These are phyloP conservation scores for Ophiocordyceps camponoti-rufipedis DNA, from an alignment of 2,329 filamentous ascomycete genomes.

Conservation along the genomic window DNA sequence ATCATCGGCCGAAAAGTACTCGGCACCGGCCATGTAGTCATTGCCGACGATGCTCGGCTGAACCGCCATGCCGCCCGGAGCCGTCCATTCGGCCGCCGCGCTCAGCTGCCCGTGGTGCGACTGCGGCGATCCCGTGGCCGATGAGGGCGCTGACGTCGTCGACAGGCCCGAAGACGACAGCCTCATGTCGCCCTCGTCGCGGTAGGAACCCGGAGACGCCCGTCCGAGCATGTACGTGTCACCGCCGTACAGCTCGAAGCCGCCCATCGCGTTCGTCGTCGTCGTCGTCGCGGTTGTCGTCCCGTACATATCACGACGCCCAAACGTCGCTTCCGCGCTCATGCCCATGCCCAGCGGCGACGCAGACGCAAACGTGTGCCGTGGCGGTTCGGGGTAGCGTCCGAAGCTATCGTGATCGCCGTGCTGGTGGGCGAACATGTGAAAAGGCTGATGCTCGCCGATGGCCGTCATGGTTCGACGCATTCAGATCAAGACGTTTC, in stretches of 20 bases:
- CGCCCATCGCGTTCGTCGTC: background rate
- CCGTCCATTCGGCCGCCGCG: slow-evolving; percentile 39
- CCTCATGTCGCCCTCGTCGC: slow-evolving; percentile 30
- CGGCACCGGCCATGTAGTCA: slow-evolving; percentile 31
- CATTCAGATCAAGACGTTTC: background rate
- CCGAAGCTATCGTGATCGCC: background rate
- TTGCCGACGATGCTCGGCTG: slow-evolving; percentile 45
- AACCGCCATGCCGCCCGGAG: slow-evolving; percentile 31
- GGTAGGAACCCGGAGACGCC: slow-evolving; percentile 28
- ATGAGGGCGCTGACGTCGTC: slow-evolving; percentile 43
- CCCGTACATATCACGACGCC: slow-evolving; percentile 1
- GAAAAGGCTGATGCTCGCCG: slow-evolving; percentile 10
- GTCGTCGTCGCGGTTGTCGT: background rate
- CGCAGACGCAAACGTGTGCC: slow-evolving; percentile 18
- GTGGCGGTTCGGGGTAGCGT: slow-evolving; percentile 27
- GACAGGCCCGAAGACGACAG: slow-evolving; percentile 40
- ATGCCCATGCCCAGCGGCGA: slow-evolving; percentile 28
- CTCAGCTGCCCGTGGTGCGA: slow-evolving; percentile 40
- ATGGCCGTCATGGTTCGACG: slow-evolving; percentile 11
- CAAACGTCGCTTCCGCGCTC: slow-evolving; percentile 24
- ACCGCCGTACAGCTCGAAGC: slow-evolving; percentile 27
- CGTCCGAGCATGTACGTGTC: slow-evolving; percentile 28
- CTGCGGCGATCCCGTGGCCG: slow-evolving; percentile 48
- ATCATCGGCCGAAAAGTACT: slow-evolving; percentile 39
- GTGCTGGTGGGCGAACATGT: slow-evolving; percentile 10